Base-by-base conservation (phyloP, 495 filamentous ascomycete genomes). In the Baudoinia panamericana region DNA sequence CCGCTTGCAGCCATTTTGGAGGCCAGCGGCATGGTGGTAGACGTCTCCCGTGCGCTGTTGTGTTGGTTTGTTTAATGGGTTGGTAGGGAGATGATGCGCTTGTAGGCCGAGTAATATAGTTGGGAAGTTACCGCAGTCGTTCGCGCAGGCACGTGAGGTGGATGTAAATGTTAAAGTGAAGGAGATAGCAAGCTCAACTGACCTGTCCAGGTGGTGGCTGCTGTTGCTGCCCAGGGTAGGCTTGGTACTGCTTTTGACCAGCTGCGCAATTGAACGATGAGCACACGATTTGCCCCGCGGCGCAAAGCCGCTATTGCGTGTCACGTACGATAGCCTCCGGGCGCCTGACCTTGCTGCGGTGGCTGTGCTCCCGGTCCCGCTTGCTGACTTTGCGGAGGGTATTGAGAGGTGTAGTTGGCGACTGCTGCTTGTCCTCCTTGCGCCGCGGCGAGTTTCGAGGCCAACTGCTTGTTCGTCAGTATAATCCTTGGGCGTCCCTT, bases 391-490 rank as follows among this genome's bases (percentile, higher is more conserved):
- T 15, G 18, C 2, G 34, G 34, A 23, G 38, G 41, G 12, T 36
- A 32, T 20, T 35, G 49, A 11, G 30, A 19, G 5, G 15, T 22
- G 39, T 18, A 41, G 30, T 40, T 45, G 3, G 46, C 30, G 5
- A 42, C 37, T 9, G 41, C 30, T 13, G 17, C 27, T n/a, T 24
- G 13, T 13, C 44, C 45, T 38, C 48, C 49, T 32, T 54, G 47
- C 4, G 51, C 34, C 10, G 52, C 52, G 11, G 52, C 48, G 44
- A 55, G 49, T 40, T 55, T 55, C 11, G 34, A 41, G 9, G 52
- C 52, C 33, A 55, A 43, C 52, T 55, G 32, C 25, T 3, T 30
- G 20, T 17, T 43, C 12, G 48, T 51, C 48, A 51, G 48, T 36
- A 19, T 34, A 11, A 32, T 32, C 13, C n/a, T 32, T 5, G 5